A percentile compares a stretch with the other conserved stretches of the same genome.
Conservation (phyloP, 371 early-diverging fungal species). For the Mucor irregularis region DNA sequence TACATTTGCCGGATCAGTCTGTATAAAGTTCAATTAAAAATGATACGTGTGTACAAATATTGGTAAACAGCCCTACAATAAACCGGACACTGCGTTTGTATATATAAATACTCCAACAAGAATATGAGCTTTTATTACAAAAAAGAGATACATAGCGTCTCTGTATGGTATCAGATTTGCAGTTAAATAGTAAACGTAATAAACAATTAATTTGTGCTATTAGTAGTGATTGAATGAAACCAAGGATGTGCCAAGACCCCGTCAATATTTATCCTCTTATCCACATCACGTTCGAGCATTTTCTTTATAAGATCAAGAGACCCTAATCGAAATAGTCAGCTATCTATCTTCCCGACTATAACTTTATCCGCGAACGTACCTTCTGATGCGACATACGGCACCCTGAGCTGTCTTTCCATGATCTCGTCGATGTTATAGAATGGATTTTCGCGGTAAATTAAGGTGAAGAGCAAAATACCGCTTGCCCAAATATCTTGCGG, state of each 20-base stretch:
- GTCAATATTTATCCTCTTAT: slow-evolving; percentile 52
- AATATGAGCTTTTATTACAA: too few relatives aligned
- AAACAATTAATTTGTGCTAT: background rate
- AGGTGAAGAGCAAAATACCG: slow-evolving; percentile 73
- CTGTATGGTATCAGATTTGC: too few relatives aligned
- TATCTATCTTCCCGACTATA: slow-evolving; percentile 61
- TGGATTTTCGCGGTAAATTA: slow-evolving; percentile 52
- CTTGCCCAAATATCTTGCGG: slow-evolving; percentile 81
- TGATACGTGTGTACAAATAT: too few relatives aligned
- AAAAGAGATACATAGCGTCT: too few relatives aligned
- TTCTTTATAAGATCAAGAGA: slow-evolving; percentile 56
- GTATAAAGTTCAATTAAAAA: too few relatives aligned
- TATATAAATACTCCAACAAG: too few relatives aligned
- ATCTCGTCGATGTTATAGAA: slow-evolving; percentile 27
- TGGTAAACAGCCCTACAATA: too few relatives aligned
- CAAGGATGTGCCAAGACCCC: slow-evolving; percentile 52
- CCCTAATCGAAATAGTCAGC: slow-evolving; percentile 36
- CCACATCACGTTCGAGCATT: slow-evolving; percentile 59
- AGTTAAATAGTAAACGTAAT: too few relatives aligned
- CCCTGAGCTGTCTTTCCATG: slow-evolving; percentile 22
- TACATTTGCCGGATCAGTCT: too few relatives aligned
- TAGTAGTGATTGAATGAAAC: slow-evolving; percentile 20
- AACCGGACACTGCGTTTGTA: too few relatives aligned
- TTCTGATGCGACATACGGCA: slow-evolving; percentile 17
- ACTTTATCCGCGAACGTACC: slow-evolving; percentile 24